phyloP scores from a whole-genome alignment of 192 early-diverging fungal species.

The Allomyces macrogynus region DNA sequence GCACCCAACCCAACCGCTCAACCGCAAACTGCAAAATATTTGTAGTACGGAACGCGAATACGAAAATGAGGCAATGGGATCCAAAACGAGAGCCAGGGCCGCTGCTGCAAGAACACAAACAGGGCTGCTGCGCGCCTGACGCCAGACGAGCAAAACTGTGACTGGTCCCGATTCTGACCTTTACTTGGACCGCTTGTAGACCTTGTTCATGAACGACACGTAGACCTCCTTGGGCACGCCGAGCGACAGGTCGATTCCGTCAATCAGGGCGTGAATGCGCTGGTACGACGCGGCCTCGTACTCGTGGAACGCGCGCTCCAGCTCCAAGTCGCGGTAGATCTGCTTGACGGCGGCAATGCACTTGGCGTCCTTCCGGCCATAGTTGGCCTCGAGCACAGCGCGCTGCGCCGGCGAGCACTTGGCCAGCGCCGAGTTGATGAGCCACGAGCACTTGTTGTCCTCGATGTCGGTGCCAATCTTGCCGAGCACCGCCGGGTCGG shows the following conservation, averaged over 20 bases:
- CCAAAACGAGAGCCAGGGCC: no score
- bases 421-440: slow-evolving; percentile 79
- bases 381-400: slow-evolving; percentile 70
- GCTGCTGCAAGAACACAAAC: no score
- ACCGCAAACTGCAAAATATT: no score
- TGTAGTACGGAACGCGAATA: no score
- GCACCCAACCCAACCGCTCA: no score
- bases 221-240: slow-evolving; percentile 64
- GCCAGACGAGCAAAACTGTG: no score
- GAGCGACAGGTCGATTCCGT: slow-evolving; percentile 51
- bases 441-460: slow-evolving; percentile 99
- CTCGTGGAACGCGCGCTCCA: slow-evolving; percentile 55
- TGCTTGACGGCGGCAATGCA: slow-evolving; percentile 65
- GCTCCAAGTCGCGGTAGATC: slow-evolving; percentile 56
- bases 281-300: slow-evolving; percentile 79
- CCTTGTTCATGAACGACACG: slow-evolving; percentile 76
- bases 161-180: no score
- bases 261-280: slow-evolving; percentile 52
- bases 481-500: slow-evolving; percentile 71
- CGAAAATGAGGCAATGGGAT: no score
- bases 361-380: slow-evolving; percentile 64
- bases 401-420: slow-evolving; percentile 64
- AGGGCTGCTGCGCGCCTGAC: no score
- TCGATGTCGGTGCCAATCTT: slow-evolving; percentile 99
- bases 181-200: slow-evolving; percentile 86